A percentile compares a stretch with the other conserved stretches of the same genome.
Conservation (phyloP, 1,284 basidiomycete species). For the Ustilago bromivora region DNA sequence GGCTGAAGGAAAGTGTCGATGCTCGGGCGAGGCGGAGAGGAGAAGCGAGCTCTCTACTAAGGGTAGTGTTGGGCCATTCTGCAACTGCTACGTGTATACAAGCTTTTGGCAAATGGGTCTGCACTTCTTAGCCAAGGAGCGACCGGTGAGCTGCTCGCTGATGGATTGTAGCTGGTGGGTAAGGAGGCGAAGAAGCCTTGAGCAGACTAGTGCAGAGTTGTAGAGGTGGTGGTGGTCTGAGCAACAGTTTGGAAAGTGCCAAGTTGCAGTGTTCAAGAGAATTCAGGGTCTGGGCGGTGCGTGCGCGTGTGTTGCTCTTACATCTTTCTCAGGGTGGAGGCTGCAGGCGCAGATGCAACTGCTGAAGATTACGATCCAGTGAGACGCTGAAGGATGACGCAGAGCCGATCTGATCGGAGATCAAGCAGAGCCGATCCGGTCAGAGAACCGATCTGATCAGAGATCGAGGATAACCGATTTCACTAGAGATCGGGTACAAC, state of each 20-base stretch:
- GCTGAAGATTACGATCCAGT: background rate
- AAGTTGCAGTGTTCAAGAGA: conserved; percentile 1
- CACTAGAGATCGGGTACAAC: too few species aligned
- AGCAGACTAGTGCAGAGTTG: background rate
- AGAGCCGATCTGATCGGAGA: too few species aligned
- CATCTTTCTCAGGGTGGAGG: conserved; percentile 15
- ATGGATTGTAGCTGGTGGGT: too few species aligned
- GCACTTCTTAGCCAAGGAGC: too few species aligned
- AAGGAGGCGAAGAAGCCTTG: too few species aligned
- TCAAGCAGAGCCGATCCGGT: too few species aligned
- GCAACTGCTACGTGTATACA: background rate
- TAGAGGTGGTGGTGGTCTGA: background rate
- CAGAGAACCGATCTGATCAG: too few species aligned
- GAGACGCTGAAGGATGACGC: too few species aligned
- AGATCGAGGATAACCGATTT: too few species aligned
- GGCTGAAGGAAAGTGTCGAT: background rate
- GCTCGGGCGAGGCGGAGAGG: background rate
- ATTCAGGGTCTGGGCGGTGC: conserved; percentile 25
- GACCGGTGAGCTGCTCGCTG: too few species aligned
- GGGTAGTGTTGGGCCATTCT: background rate
- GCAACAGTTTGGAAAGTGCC: background rate
- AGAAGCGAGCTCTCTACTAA: background rate
- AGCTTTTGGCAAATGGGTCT: too few species aligned
- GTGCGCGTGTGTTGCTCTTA: conserved; percentile 22
- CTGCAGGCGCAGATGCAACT: background rate